Base-by-base conservation (phyloP, 2,329 filamentous ascomycete genomes). In the Sarocladium strictum region DNA sequence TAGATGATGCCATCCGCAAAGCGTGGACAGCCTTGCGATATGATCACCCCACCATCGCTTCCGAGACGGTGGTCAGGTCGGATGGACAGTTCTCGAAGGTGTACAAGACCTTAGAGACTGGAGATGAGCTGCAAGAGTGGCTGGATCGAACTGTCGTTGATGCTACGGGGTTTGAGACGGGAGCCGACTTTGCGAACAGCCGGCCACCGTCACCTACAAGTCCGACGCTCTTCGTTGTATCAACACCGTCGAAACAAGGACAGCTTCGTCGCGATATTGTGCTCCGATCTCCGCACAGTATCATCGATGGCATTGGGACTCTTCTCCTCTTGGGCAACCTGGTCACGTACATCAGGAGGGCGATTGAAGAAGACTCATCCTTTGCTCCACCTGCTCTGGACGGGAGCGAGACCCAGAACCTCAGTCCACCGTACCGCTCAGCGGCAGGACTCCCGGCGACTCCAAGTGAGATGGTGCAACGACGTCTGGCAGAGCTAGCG, bases 271-370 rank as follows among this genome's bases (percentile, higher is more conserved):
- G 64, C 1, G 71, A 73, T 32, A 55, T 71, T 0, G 58, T 73
- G 3, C 59, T 73, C 15, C 65, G 70, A 1, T 68, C 66, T 1
- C 68, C 67, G 1, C 70, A 73, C 51, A 68, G 72, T 11, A 65
- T 72, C n/a, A 66, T 73, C 5, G 71, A 73, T 29, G 70, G 71
- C 0, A 66, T 73, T 2, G 71, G 71, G 5, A 68, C 69, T 1
- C 62, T 73, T 3, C 62, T 63, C 2, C 58, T 76, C 5, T 15
- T 38, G 9, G 17, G 17, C 15, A 7, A 38, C 5, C 35, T 38
- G 12, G 17, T 38, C 15, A 38, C 35, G 9, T 38, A 38, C 35
- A n/a, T 7, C 15, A n/a, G 5, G 5, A 19, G 17, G 5, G 35
- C 35, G 5, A 6, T 7, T 15, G 17, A 15, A 15, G 12, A 5